phyloP scores from a whole-genome alignment of 1,284 basidiomycete species.

The Naganishia liquefaciens region DNA sequence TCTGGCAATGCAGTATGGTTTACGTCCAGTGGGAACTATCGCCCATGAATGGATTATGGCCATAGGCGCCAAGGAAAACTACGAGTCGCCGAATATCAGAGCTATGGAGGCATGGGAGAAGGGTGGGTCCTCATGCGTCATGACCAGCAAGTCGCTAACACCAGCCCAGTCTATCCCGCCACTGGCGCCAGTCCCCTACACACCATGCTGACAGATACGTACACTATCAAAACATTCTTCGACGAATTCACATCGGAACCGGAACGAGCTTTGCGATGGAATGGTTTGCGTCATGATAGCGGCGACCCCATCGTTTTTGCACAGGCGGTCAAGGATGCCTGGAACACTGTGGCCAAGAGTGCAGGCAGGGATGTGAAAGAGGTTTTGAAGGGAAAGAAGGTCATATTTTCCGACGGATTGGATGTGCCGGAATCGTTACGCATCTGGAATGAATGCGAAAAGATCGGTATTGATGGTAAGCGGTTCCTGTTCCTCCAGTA shows the following conservation, averaged over 20 bases:
- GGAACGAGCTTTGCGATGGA: slow-evolving; percentile 69
- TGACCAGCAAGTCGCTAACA: background rate
- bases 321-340: slow-evolving; percentile 68
- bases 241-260: slow-evolving; percentile 67
- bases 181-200: slow-evolving; percentile 58
- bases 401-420: slow-evolving; percentile 81
- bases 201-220: slow-evolving; percentile 88
- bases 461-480: slow-evolving; percentile 71
- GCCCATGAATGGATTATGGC: slow-evolving; percentile 98
- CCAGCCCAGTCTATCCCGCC: slow-evolving; percentile 61
- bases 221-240: slow-evolving; percentile 81
- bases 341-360: slow-evolving; percentile 39
- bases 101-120: slow-evolving; percentile 83
- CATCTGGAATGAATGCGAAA: slow-evolving; percentile 70
- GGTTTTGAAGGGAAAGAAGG: slow-evolving; percentile 61
- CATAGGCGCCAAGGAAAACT: slow-evolving; percentile 77
- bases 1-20: slow-evolving; percentile 71
- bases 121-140: slow-evolving; percentile 36
- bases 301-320: slow-evolving; percentile 81
- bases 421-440: slow-evolving; percentile 69
- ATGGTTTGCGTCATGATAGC: slow-evolving; percentile 84
- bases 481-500: slow-evolving; percentile 7
- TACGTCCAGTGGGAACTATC: slow-evolving; percentile 77
- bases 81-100: slow-evolving; percentile 68
- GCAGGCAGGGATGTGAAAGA: slow-evolving; percentile 57